Base-by-base conservation (phyloP, 2,329 filamentous ascomycete species). In the Microsporum ferrugineum region DNA sequence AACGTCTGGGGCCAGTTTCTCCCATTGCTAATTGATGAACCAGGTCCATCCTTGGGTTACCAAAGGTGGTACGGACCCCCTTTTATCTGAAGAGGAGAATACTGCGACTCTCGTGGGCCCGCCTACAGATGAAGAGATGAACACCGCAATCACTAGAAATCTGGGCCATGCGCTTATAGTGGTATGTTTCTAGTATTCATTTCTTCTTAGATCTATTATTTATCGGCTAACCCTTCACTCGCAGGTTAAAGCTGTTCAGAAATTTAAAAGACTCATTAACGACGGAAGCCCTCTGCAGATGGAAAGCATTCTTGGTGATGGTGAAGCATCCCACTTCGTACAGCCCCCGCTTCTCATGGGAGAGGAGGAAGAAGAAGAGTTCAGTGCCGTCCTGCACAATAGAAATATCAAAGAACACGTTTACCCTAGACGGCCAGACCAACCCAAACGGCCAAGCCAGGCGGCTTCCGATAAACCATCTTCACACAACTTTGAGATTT, bases 31-130 rank as follows among this genome's bases (percentile, higher is more conserved):
- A 66, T 33, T 57, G 3, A 12, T 14, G 36, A 7, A 5, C 29
- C 63, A 96, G 92, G 83, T 87, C 68, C 94, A 99, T 71, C 84
- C 90, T 0, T 99, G 94, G 94, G 90, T 99, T 12, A 97, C 92
- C 4, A 88, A 84, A 68, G 76, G 82, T 61, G 91, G 90, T 12
- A 81, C 78, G 5, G 92, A 97, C 72, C 84, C 84, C 63, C 78
- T 99, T 12, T 79, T 97, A 10, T 84, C 89, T 5, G 82, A 84
- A 51, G 88, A 91, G 65, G 91, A 96, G 70, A 99, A 99, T 67
- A 95, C 89, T 49, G 83, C 87, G 8, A 82, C 91, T 65, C 77
- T 90, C 14, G 80, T 97, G 36, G 89, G 91, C 63, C 83, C 86
- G 3, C 92, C 92, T 0, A 97, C 92, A 61, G 88, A 94, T 67